Evolutionary conservation across 2,329 filamentous ascomycete species (phyloP), one percentile per base, ranked within the genome.

Genomic region (Alternaria hordeiaustralica): DNA sequence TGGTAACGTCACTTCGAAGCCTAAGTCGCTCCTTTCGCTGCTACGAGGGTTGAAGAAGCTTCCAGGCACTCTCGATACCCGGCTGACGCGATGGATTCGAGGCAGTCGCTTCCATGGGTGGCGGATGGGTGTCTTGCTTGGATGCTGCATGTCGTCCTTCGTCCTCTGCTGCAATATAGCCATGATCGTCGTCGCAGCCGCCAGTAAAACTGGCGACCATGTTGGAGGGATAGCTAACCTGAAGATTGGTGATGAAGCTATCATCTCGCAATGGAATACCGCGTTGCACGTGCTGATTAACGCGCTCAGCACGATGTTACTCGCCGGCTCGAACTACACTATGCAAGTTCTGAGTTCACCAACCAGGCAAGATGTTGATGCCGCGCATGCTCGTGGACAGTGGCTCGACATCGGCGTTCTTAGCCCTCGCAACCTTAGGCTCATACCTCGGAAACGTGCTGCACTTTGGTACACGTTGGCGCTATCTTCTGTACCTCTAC

Each of bases 201-300:
- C 12, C 33, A 4, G 28, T 2, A 6, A 41, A 21, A 30, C 12
- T 11, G 21, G 44, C 0, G 7, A 23, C 11, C 12, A 62, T 30
- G n/a, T n/a, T n/a, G n/a, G n/a, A n/a, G n/a, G n/a, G n/a, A n/a
- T n/a, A n/a, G n/a, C n/a, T n/a, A n/a, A n/a, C n/a, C n/a, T n/a
- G n/a, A n/a, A n/a, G n/a, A n/a, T n/a, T n/a, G n/a, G n/a, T n/a
- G n/a, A n/a, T n/a, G n/a, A n/a, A n/a, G n/a, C n/a, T n/a, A n/a
- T n/a, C n/a, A n/a, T n/a, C n/a, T n/a, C 23, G 44, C 2, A 58
- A 33, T 63, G 60, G 56, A 68, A 60, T 33, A 64, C 61, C 2
- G 13, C 23, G 15, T 41, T 84, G 0, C 85, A 87, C 69, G 66
- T 87, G n/a, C 54, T 80, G 1, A 82, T 88, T 67, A 87, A 87